phyloP scores from a whole-genome alignment of 2,329 filamentous ascomycete genomes.

The Monilinia aucupariae region DNA sequence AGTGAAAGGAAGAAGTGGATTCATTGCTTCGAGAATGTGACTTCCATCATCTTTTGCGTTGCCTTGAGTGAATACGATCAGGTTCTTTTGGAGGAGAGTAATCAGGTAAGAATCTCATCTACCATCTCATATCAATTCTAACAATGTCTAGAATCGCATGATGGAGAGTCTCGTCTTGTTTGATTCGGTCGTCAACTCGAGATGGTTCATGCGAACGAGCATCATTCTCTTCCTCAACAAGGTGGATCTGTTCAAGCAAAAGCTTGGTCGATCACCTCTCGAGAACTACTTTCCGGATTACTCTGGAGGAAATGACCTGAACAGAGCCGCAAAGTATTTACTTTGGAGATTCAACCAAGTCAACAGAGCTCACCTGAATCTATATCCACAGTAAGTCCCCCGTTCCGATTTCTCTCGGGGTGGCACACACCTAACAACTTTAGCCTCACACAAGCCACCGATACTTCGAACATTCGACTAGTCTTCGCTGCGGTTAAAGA shows the following conservation, averaged over 20 bases:
- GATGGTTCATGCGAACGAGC: constrained; percentile 98
- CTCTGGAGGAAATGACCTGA: constrained; percentile 94
- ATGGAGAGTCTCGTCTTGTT: constrained; percentile 97
- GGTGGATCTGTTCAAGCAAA: constrained; percentile 95
- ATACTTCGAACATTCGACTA: constrained; percentile 95
- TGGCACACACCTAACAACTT: constrained; percentile 21
- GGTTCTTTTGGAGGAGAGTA: constrained; percentile 92
- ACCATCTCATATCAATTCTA: constrained; percentile 16
- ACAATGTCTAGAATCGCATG: constrained; percentile 77
- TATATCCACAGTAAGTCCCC: constrained; percentile 86
- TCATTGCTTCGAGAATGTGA: constrained; percentile 99
- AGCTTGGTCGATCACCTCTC: constrained; percentile 80
- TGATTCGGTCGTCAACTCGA: constrained; percentile 96
- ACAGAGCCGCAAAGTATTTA: constrained; percentile 94
- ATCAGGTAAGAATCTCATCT: constrained; percentile 61
- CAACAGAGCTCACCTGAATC: constrained; percentile 88
- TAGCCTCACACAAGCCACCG: constrained; percentile 95
- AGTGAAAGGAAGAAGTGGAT: constrained; percentile 99
- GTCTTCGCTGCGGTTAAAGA: constrained; percentile 99
- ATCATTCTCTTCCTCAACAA: constrained; percentile 99
- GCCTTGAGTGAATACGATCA: constrained; percentile 98
- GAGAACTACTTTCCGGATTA: constrained; percentile 98
- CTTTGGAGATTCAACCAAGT: constrained; percentile 99
- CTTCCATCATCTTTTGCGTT: constrained; percentile 98
- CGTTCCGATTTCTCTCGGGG: neutral